These are phyloP conservation scores for Cryptosporidium sp. DNA, from an alignment of 169 alveolate species.

Conservation along the genomic window DNA sequence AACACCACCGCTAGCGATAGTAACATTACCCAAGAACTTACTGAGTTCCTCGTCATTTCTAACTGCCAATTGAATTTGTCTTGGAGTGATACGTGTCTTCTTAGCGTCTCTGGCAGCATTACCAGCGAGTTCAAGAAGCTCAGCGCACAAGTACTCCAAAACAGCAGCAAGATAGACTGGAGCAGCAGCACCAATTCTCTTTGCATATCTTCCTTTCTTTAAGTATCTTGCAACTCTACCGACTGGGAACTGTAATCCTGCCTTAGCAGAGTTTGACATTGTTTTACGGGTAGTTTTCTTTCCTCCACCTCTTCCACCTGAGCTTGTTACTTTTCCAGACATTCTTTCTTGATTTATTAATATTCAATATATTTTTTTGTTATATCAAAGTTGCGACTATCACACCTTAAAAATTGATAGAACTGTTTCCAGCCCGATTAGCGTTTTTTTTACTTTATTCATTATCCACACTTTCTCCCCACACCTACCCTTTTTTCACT, in stretches of 20 bases:
- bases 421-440: conserved; percentile 46
- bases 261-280: conserved; percentile 96
- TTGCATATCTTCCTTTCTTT: conserved; percentile 97
- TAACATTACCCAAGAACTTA: conserved; percentile 96
- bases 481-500: conserved; percentile 10
- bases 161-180: conserved; percentile 99
- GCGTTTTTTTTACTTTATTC: conserved; percentile 18
- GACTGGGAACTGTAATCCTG: conserved; percentile 99
- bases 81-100: conserved; percentile 98
- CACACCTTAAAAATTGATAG: conserved; percentile 68
- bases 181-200: conserved; percentile 99
- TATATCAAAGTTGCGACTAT: conserved; percentile 65
- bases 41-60: conserved; percentile 98
- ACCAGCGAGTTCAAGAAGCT: conserved; percentile 98
- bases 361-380: conserved; percentile 33
- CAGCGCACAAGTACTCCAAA: conserved; percentile 98
- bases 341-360: conserved; percentile 56
- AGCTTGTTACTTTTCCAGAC: conserved; percentile 82
- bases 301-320: conserved; percentile 85
- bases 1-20: conserved; percentile 99
- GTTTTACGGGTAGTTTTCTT: conserved; percentile 81
- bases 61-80: conserved; percentile 98
- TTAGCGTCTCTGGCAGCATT: conserved; percentile 97
- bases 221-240: conserved; percentile 98
- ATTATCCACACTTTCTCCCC: conserved; percentile 69